phyloP scores from a whole-genome alignment of 1,284 basidiomycete species.

The Trametes sp. region DNA sequence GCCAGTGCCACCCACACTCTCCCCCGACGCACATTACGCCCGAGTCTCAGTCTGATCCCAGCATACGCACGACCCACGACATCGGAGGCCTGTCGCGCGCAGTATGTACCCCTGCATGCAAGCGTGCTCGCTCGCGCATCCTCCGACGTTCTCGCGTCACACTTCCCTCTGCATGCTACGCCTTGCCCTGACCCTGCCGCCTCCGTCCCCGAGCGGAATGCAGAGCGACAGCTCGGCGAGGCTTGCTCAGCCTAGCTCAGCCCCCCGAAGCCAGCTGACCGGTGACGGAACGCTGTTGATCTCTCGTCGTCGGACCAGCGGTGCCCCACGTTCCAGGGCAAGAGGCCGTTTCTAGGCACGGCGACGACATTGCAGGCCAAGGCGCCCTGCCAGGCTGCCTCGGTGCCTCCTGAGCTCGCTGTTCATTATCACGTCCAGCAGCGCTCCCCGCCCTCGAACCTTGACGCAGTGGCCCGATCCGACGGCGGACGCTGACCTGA shows the following conservation, averaged over 20 bases:
- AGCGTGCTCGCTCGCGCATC: neutral
- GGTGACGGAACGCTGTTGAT: slow-evolving; percentile 4
- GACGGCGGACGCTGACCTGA: neutral
- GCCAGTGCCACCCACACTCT: neutral
- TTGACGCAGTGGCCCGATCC: neutral
- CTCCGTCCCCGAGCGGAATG: neutral
- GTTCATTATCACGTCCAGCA: neutral
- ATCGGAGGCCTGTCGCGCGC: neutral
- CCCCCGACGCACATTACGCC: neutral
- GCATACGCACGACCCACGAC: neutral
- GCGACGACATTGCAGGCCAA: no score
- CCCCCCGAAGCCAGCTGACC: neutral
- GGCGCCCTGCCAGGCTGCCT: neutral
- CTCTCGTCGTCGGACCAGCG: neutral
- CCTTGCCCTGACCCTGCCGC: neutral
- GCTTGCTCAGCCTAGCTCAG: no score
- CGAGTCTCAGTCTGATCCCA: neutral
- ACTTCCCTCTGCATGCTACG: neutral
- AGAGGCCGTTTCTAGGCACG: slow-evolving; percentile 1
- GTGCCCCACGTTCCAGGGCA: slow-evolving; percentile 8
- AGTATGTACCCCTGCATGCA: neutral
- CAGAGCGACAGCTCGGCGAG: neutral
- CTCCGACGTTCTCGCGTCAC: neutral
- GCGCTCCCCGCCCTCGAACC: neutral
- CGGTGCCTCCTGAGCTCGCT: neutral